Evolutionary conservation across 164 flowering plant species (phyloP), one percentile per base, ranked within the genome.

Genomic region (Buxus sempervirens): DNA sequence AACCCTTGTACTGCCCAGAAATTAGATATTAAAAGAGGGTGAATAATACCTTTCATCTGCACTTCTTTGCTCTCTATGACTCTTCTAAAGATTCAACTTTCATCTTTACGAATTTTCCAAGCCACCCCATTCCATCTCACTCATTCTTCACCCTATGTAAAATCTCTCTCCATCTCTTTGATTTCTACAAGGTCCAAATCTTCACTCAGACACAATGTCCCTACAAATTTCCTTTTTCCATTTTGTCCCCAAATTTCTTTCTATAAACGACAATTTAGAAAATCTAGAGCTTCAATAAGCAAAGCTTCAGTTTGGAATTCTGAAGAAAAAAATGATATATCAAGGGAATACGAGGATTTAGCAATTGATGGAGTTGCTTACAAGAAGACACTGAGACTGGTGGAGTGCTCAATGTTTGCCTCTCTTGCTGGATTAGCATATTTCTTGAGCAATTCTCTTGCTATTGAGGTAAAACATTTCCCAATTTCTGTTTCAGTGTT

Each of bases 351-450:
- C 7, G 87, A 80, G 51, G 84, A 88, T 67, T 77, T 90, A 63
- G 84, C 85, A 0, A 63, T 64, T 0, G 81, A 82, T 38, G 85
- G 90, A 9, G 82, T 36, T 48, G 89, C 88, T 60, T 90, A 82
- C 54, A 78, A 70, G 78, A 85, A 83, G 28, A 91, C 93, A 0
- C 66, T 91, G 79, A 84, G 96, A 73, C 72, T 94, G 72, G 96
- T 94, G 36, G 98, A 91, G 81, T 91, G 95, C 76, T 80, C 98
- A n/a, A 94, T 91, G 97, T 88, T 94, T 60, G 93, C 98, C 16
- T 87, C 97, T 21, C 86, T 90, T 64, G 76, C 91, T 36, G 98
- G 93, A 0, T 79, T 93, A 56, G 83, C 83, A 0, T 90, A 84
- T 72, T 80, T 90, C 70, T 72, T 93, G 69, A 89, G 97, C 79